These are phyloP conservation scores for Lactarius akahatsu DNA, from an alignment of 768 basidiomycete species.

Conservation along the genomic window DNA sequence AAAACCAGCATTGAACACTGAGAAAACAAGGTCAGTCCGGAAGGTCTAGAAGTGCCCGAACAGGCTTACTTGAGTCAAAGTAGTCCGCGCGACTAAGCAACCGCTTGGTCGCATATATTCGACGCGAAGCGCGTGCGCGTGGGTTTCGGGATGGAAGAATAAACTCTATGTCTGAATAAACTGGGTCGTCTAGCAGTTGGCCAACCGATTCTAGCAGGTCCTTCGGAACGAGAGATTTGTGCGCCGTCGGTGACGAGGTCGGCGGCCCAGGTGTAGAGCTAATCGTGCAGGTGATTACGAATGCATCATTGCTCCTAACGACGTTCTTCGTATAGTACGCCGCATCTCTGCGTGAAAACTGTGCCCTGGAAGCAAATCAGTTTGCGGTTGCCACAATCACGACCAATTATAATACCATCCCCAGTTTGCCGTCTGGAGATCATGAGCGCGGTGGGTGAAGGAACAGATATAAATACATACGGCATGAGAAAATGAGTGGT, in stretches of 20 bases:
- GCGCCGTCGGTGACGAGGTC: slow-evolving; percentile 42
- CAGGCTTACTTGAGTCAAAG: slow-evolving; percentile 58
- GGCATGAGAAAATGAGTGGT: slow-evolving; percentile 79
- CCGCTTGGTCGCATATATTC: slow-evolving; percentile 68
- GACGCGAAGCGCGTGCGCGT: slow-evolving; percentile 39
- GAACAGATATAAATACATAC: slow-evolving; percentile 33
- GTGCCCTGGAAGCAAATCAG: slow-evolving; percentile 50
- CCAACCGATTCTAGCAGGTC: slow-evolving; percentile 71
- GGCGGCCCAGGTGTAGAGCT: slow-evolving; percentile 62
- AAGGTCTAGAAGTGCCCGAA: background rate
- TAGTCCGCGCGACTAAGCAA: slow-evolving; percentile 73
- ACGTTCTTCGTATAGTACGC: slow-evolving; percentile 58
- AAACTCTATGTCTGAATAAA: slow-evolving; percentile 84
- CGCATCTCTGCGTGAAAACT: slow-evolving; percentile 73
- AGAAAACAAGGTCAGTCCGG: slow-evolving; percentile 1
- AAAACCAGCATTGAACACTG: slow-evolving; percentile 76
- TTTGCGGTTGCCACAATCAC: slow-evolving; percentile 1
- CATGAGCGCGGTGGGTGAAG: slow-evolving; percentile 1
- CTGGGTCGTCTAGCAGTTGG: slow-evolving; percentile 70
- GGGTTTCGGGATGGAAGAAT: slow-evolving; percentile 54
- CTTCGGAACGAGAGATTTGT: slow-evolving; percentile 60
- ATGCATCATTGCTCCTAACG: slow-evolving; percentile 60
- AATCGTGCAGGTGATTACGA: slow-evolving; percentile 77
- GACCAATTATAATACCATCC: slow-evolving; percentile 57
- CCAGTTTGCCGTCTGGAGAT: slow-evolving; percentile 74